Evolutionary conservation across 2,329 filamentous ascomycete species (phyloP), one percentile per base, ranked within the genome.

Genomic region (Ceratocystis eucalypticola): DNA sequence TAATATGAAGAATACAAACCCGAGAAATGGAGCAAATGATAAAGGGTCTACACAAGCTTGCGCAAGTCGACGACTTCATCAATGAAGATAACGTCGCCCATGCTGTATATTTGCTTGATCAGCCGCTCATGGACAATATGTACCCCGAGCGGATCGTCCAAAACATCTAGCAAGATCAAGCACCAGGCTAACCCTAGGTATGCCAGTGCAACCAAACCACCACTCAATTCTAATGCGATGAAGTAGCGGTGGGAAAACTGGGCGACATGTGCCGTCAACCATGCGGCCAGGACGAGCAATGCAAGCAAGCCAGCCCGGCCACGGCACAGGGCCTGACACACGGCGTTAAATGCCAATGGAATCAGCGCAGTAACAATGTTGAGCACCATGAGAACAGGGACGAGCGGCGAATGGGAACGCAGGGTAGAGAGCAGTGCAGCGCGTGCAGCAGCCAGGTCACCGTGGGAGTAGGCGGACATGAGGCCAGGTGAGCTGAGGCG

Each of bases 211-310:
- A 72, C 67, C 61, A 72, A 53, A 68, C 77, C 67, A 4, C 74
- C 75, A 67, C 73, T 74, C 68, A 76, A 70, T 72, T 78, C 74
- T 22, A 77, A 69, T 57, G 73, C 71, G 5, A 79, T 71, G 67
- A 75, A 77, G 64, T 77, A 74, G 46, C 70, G 72, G 53, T 75
- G 75, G 37, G 53, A 46, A 5, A 59, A 33, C 33, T 45, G 59
- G 15, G 76, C 70, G 30, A 77, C 28, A 20, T 71, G 69, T 44
- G 61, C 70, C 63, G 71, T 73, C 1, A 44, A 65, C 7, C 59
- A 69, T 65, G 67, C 61, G 1, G 69, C 59, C 8, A 70, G 4
- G 37, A 55, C 62, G 17, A 70, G 45, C 46, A 71, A 45, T 33
- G 66, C 8, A 25, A 66, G 25, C 62, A 68, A n/a, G 33, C 57